phyloP scores from a whole-genome alignment of 106 monocot species.

The Acorus gramineus region DNA sequence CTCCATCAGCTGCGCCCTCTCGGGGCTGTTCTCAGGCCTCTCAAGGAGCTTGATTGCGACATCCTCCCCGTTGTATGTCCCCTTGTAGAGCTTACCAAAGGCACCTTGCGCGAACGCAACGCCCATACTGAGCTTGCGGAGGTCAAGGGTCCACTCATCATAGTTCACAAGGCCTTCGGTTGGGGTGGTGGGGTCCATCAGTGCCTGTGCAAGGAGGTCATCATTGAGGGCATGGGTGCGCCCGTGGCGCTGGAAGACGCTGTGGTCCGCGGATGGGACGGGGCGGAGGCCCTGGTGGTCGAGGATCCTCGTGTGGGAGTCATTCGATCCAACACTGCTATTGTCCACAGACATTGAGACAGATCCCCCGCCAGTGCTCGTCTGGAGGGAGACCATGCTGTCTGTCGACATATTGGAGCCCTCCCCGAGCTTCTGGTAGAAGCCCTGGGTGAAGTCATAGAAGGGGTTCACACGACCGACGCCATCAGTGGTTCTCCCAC shows the following conservation, averaged over 20 bases:
- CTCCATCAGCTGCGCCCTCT: slow-evolving; percentile 4
- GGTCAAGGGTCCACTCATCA: slow-evolving; percentile 17
- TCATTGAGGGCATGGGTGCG: slow-evolving; percentile 5
- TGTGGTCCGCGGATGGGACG: slow-evolving; percentile 12
- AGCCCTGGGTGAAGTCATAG: slow-evolving; percentile 26
- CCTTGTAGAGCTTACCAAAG: slow-evolving; percentile 21
- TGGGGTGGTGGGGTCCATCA: slow-evolving; percentile 12
- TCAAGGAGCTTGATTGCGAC: not conserved
- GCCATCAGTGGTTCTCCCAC: not conserved
- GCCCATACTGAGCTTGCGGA: slow-evolving; percentile 17
- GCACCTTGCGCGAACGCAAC: slow-evolving; percentile 18
- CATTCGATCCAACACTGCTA: slow-evolving; percentile 39
- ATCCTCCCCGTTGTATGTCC: slow-evolving; percentile 24
- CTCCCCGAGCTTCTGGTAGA: slow-evolving; percentile 48
- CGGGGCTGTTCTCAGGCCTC: no score
- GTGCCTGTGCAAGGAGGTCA: slow-evolving; percentile 10
- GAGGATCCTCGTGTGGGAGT: slow-evolving; percentile 53
- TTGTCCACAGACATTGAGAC: slow-evolving; percentile 33
- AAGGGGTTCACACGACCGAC: slow-evolving; percentile 7
- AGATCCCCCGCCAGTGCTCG: slow-evolving; percentile 29
- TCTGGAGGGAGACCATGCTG: slow-evolving; percentile 22
- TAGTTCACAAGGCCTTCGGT: slow-evolving; percentile 12
- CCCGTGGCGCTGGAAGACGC: slow-evolving; percentile 6
- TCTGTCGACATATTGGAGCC: slow-evolving; percentile 56
- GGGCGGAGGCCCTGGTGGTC: slow-evolving; percentile 35